These are phyloP conservation scores for Podaxis rugospora DNA, from an alignment of 768 basidiomycete genomes.

Conservation along the genomic window DNA sequence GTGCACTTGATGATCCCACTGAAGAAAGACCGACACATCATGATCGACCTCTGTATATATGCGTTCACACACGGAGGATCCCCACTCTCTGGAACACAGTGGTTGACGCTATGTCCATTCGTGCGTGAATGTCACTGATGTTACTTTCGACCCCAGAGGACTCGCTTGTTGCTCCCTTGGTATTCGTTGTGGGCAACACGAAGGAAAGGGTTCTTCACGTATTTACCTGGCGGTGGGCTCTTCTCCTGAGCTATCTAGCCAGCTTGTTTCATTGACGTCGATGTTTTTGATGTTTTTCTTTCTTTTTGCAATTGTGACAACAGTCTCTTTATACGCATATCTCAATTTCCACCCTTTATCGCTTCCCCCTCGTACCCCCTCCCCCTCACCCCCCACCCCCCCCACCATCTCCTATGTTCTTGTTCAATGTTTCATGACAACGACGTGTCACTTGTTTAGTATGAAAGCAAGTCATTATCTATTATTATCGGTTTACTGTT, in stretches of 20 bases:
- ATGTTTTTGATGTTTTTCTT: conserved; percentile 3
- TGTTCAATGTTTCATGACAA: conserved; percentile 7
- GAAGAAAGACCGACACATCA: background rate
- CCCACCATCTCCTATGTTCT: background rate
- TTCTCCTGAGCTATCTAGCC: background rate
- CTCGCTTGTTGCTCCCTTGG: background rate
- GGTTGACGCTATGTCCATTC: background rate
- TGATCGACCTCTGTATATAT: conserved; percentile 1
- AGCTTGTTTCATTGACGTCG: conserved; percentile 3
- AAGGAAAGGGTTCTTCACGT: background rate
- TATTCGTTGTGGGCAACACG: background rate
- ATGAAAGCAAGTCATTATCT: conserved; percentile 5
- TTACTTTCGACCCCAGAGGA: background rate
- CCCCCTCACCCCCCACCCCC: too few species aligned
- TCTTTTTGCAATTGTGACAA: conserved; percentile 10
- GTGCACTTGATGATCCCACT: background rate
- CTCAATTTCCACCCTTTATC: background rate
- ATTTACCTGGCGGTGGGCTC: background rate
- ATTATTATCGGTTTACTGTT: conserved; percentile 9
- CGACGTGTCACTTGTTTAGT: conserved; percentile 9
- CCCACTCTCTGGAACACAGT: background rate
- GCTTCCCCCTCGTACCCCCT: background rate
- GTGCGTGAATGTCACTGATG: too few species aligned
- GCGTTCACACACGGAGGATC: background rate
- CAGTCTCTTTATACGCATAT: background rate